phyloP scores from a whole-genome alignment of 768 basidiomycete genomes.

The Jaapia argillacea region DNA sequence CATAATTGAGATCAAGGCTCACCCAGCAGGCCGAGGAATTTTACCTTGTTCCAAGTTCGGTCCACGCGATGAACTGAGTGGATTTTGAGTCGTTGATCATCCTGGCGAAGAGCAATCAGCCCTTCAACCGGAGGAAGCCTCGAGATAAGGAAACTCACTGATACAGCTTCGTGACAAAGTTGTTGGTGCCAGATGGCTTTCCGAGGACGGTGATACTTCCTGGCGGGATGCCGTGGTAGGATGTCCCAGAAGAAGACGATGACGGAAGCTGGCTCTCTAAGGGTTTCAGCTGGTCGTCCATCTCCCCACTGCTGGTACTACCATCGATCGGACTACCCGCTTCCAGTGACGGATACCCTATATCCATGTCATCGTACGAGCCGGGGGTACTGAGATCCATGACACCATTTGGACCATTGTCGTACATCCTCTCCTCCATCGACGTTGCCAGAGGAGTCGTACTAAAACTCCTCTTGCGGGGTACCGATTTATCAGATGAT shows the following conservation, averaged over 20 bases:
- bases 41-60: slow-evolving; percentile 63
- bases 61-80: slow-evolving; percentile 75
- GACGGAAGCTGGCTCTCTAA: slow-evolving; percentile 12
- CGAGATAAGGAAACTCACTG: slow-evolving; percentile 56
- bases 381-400: slow-evolving; percentile 20
- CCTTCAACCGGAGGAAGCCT: neutral
- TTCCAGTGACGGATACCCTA: slow-evolving; percentile 35
- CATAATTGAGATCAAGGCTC: slow-evolving; percentile 3
- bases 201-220: slow-evolving; percentile 45
- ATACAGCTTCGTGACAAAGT: slow-evolving; percentile 85
- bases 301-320: slow-evolving; percentile 23
- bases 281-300: slow-evolving; percentile 24
- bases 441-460: slow-evolving; percentile 25
- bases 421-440: slow-evolving; percentile 22
- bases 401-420: slow-evolving; percentile 18
- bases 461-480: slow-evolving; percentile 60
- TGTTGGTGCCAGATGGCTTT: slow-evolving; percentile 62
- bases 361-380: slow-evolving; percentile 53
- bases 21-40: neutral
- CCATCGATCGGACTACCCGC: slow-evolving; percentile 35
- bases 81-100: slow-evolving; percentile 85
- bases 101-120: slow-evolving; percentile 24
- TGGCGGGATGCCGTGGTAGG: slow-evolving; percentile 7
- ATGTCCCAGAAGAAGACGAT: slow-evolving; percentile 6
- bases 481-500: slow-evolving; percentile 47